phyloP scores from a whole-genome alignment of 2,329 filamentous ascomycete genomes.

The Penicillium sp. region DNA sequence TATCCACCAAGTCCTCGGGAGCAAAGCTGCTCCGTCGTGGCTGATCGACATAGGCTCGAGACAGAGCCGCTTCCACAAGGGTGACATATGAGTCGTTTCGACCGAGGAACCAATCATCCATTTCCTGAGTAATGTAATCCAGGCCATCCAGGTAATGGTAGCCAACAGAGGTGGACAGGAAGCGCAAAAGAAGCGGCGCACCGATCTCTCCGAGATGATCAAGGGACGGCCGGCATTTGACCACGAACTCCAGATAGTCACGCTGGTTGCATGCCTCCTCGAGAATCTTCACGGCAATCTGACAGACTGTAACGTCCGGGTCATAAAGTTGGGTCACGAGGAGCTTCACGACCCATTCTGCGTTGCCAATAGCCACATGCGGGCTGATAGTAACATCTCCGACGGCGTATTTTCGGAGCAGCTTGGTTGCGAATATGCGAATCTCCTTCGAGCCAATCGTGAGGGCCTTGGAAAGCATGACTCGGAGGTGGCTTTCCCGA shows the following conservation, averaged over 20 bases:
- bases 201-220: conserved; percentile 97
- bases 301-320: conserved; percentile 92
- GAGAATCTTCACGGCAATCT: conserved; percentile 91
- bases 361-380: conserved; percentile 53
- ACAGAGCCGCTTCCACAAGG: conserved; percentile 91
- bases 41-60: conserved; percentile 65
- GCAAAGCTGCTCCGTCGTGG: conserved; percentile 46
- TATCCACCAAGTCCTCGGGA: conserved; percentile 56
- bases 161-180: conserved; percentile 90
- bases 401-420: conserved; percentile 79
- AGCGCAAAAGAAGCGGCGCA: conserved; percentile 82
- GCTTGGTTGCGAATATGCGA: conserved; percentile 80
- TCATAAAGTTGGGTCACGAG: conserved; percentile 99
- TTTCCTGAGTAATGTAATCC: conserved; percentile 98
- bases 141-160: conserved; percentile 96
- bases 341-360: conserved; percentile 92
- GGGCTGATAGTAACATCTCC: conserved; percentile 44
- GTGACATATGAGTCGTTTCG: conserved; percentile 94
- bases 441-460: conserved; percentile 88
- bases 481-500: conserved; percentile 78
- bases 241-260: conserved; percentile 86
- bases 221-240: conserved; percentile 87
- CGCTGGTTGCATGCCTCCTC: conserved; percentile 96
- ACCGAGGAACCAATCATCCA: conserved; percentile 99
- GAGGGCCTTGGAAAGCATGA: conserved; percentile 88